Base-by-base conservation (phyloP, 148 eudicot genomes). In the Nyssa sinensis region DNA sequence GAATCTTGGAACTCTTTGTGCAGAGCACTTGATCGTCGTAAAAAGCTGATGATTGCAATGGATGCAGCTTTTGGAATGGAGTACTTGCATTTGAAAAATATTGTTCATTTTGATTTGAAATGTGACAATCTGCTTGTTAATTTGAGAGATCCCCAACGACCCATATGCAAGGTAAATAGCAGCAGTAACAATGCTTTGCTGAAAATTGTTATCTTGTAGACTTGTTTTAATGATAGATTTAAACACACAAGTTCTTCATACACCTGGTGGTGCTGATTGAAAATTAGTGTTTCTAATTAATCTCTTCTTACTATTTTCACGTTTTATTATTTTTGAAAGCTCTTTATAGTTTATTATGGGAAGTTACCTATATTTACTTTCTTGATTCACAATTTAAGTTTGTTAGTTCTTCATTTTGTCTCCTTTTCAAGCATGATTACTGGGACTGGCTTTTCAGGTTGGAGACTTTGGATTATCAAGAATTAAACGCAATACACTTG, bases 381-480 rank as follows among this genome's bases (percentile, higher is more conserved):
- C 71, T 28, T 62, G 17, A 53, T 37, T 14, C 28, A 49, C 35
- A 47, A 33, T 4, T 66, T 16, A 4, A 25, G 57, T 67, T 37
- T 32, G 34, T 24, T 29, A 21, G n/a, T 68, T 28, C 59, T 1
- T 28, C 13, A 47, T 68, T 53, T 25, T 12, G 29, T 49, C 21
- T 11, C 49, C 8, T 24, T 33, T 51, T 25, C 53, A 61, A 63
- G 37, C 60, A 24, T 51, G 25, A 72, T 13, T 63, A 23, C 44
- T 49, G 8, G 64, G 16, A 74, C 49, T 49, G 23, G 31, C 72
- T 75, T 60, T 80, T 63, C 86, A 95, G 99, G 97, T 95, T 80
- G 97, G 96, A 66, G 99, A 95, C 84, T 93, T 93, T 85, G 99
- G 99, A 41, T 81, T 95, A 72, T 95, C 99, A 67, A 92, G 97